Conservation (phyloP, 441 rosid species). For the Brassica balearica region DNA sequence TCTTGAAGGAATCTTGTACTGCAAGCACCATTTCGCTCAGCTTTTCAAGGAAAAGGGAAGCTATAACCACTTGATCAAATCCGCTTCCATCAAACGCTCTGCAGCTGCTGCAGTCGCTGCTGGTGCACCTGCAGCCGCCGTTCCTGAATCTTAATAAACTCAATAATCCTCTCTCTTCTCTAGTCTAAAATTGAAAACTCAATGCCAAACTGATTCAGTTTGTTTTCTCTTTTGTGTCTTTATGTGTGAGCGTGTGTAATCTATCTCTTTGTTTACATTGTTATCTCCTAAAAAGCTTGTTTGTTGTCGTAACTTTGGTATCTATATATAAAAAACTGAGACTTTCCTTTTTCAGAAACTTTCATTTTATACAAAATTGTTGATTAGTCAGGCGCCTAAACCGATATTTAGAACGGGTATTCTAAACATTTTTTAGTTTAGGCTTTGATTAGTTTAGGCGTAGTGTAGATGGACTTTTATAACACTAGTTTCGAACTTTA, state of each 20-base stretch:
- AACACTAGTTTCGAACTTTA: no score
- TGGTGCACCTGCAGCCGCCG: constrained; percentile 27
- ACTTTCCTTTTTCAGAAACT: neutral
- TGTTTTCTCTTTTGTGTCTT: constrained; percentile 11
- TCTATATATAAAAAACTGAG: constrained; percentile 18
- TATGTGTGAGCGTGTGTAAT: constrained; percentile 38
- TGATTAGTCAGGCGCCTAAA: no score
- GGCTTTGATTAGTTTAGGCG: no score
- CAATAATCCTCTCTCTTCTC: constrained; percentile 10
- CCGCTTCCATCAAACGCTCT: constrained; percentile 76
- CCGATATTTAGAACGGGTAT: no score
- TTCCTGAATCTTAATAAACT: constrained; percentile 59
- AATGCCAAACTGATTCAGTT: constrained; percentile 38
- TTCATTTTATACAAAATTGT: no score
- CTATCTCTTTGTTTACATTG: constrained; percentile 29
- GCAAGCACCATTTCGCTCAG: constrained; percentile 95
- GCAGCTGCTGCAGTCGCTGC: constrained; percentile 53
- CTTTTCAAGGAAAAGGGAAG: constrained; percentile 95
- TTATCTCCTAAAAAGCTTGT: constrained; percentile 12
- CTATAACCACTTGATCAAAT: constrained; percentile 86
- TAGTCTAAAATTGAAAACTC: constrained; percentile 35
- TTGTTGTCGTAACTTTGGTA: constrained; percentile 23
- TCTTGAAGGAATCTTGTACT: constrained; percentile 83
- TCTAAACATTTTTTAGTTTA: no score
- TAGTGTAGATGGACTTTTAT: no score